These are phyloP conservation scores for Crepidotus sp. DNA, from an alignment of 1,284 basidiomycete species.

Conservation along the genomic window DNA sequence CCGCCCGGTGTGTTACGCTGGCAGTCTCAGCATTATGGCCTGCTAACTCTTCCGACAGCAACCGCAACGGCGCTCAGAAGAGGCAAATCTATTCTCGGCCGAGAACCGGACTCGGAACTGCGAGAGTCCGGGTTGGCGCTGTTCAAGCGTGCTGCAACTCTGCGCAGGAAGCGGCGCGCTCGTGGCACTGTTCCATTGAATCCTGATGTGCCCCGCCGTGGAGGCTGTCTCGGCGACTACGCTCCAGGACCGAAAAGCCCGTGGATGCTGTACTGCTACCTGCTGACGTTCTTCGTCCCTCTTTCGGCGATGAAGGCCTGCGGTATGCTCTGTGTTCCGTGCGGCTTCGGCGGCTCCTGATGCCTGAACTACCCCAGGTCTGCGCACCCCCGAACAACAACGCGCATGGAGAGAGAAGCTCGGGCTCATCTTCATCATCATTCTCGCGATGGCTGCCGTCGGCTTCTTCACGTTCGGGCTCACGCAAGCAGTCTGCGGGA, in stretches of 20 bases:
- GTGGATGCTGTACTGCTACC: constrained; percentile 94
- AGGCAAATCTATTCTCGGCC: constrained; percentile 78
- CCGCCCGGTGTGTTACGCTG: constrained; percentile 28
- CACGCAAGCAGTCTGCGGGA: constrained; percentile 88
- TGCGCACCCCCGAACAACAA: constrained; percentile 87
- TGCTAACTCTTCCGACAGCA: neutral
- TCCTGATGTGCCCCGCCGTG: constrained; percentile 23
- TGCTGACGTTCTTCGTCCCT: constrained; percentile 82
- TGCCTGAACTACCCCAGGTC: constrained; percentile 45
- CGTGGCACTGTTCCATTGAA: constrained; percentile 23
- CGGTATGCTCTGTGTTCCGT: constrained; percentile 23
- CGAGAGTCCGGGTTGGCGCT: constrained; percentile 81
- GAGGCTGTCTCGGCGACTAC: constrained; percentile 58
- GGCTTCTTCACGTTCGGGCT: constrained; percentile 99
- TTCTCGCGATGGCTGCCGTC: constrained; percentile 80
- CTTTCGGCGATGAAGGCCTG: constrained; percentile 38
- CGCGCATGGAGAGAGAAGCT: constrained; percentile 98
- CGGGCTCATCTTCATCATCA: constrained; percentile 80
- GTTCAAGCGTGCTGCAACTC: constrained; percentile 77
- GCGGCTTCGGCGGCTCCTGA: neutral
- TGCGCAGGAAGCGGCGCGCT: constrained; percentile 56
- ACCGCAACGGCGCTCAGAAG: constrained; percentile 63
- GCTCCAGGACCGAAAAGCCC: constrained; percentile 77
- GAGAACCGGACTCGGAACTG: constrained; percentile 80
- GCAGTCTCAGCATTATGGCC: too few species aligned